phyloP scores from a whole-genome alignment of 495 filamentous ascomycete species.

The Penicillium lividum region DNA sequence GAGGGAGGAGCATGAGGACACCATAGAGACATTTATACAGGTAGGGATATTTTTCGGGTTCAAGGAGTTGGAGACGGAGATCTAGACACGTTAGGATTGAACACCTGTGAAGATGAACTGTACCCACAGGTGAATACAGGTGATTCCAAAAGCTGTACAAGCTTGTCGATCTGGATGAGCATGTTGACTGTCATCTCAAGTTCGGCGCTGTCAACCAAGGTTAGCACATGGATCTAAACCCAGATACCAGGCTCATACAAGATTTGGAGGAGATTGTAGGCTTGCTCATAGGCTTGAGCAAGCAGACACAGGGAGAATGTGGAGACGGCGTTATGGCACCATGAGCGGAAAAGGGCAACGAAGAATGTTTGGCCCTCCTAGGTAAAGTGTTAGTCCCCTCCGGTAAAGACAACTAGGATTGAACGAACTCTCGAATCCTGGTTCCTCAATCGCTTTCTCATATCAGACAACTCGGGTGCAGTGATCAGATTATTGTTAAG shows the following conservation, averaged over 20 bases:
- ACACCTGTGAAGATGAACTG: background rate
- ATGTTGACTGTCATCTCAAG: constrained; percentile 99
- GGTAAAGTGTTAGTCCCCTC: constrained; percentile 16
- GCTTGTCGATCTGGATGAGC: constrained; percentile 98
- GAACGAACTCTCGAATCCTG: constrained; percentile 75
- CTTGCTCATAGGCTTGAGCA: constrained; percentile 97
- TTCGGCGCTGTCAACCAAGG: constrained; percentile 42
- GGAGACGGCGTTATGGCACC: constrained; percentile 98
- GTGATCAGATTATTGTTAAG: constrained; percentile 99
- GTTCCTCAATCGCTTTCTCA: constrained; percentile 87
- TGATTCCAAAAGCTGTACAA: constrained; percentile 95
- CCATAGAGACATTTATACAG: constrained; percentile 99
- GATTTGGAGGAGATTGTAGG: constrained; percentile 93
- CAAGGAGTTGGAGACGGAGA: constrained; percentile 94
- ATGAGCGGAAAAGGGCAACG: constrained; percentile 88
- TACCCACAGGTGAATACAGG: constrained; percentile 91
- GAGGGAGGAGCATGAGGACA: constrained; percentile 94
- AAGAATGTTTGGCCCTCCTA: constrained; percentile 95
- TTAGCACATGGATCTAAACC: background rate
- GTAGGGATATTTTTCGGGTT: constrained; percentile 93
- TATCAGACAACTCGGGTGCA: constrained; percentile 87
- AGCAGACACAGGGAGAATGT: constrained; percentile 95
- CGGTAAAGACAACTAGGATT: background rate
- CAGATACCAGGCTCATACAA: constrained; percentile 61
- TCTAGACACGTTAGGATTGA: constrained; percentile 52